Conservation (phyloP, 2,329 filamentous ascomycete species). For the Diaporthe capsici region DNA sequence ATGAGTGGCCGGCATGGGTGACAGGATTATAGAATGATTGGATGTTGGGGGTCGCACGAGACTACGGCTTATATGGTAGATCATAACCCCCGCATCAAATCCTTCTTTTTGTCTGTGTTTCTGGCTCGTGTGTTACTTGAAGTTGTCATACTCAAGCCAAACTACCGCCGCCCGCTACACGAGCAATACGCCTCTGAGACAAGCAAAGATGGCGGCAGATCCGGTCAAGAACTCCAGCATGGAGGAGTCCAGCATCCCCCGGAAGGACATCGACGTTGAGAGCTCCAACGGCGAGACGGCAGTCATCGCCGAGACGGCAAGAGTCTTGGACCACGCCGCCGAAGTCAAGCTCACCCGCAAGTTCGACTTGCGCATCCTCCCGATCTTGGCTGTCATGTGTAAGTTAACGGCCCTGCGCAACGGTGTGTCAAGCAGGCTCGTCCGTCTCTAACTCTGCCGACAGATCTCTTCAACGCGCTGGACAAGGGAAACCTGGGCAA, state of each 20-base stretch:
- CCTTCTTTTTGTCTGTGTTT: neutral
- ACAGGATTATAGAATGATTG: conserved; percentile 4
- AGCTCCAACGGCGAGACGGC: conserved; percentile 45
- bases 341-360: conserved; percentile 60
- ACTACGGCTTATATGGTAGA: conserved; percentile 25
- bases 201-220: conserved; percentile 25
- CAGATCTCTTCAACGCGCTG: conserved; percentile 61
- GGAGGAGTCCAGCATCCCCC: conserved; percentile 30
- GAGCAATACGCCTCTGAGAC: neutral
- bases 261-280: conserved; percentile 43
- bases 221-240: conserved; percentile 33
- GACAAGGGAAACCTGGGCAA: conserved; percentile 69
- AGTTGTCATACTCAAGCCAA: conserved; percentile 17
- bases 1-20: neutral
- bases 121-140: conserved; percentile 16
- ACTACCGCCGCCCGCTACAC: neutral
- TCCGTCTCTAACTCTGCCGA: neutral
- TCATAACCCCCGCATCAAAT: conserved; percentile 10
- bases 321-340: conserved; percentile 55
- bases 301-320: conserved; percentile 47
- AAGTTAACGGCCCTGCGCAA: conserved; percentile 36
- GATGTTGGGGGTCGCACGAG: conserved; percentile 1
- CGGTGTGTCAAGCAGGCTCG: neutral
- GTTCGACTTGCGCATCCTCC: conserved; percentile 60
- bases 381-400: conserved; percentile 60